Evolutionary conservation across 1,284 basidiomycete species (phyloP).

Genomic region (Phellinidium pouzarii): DNA sequence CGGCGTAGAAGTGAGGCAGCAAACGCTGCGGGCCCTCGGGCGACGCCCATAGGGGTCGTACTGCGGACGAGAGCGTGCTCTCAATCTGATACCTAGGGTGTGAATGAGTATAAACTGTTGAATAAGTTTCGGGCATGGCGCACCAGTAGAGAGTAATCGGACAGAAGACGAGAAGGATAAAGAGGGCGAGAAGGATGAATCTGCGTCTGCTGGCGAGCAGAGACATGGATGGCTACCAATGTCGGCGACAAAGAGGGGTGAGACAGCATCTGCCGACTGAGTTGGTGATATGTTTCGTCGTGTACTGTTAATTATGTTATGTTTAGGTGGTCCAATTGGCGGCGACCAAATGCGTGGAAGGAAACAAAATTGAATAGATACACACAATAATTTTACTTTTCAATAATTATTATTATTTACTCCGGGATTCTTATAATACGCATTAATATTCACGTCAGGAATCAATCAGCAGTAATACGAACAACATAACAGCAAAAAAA

Average conservation of each 20-base stretch:
- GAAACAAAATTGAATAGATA: too few relatives aligned
- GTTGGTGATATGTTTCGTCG: neutral
- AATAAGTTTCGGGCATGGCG: neutral
- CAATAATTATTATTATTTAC: too few relatives aligned
- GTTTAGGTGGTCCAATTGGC: too few relatives aligned
- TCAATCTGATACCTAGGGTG: conserved; percentile 33
- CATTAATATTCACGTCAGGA: too few relatives aligned
- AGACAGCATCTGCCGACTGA: too few relatives aligned
- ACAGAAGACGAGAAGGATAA: conserved; percentile 11
- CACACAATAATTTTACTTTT: too few relatives aligned
- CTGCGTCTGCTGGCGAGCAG: conserved; percentile 14
- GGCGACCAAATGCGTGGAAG: too few relatives aligned
- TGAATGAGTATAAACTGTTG: neutral
- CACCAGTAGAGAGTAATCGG: conserved; percentile 16
- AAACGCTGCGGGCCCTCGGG: conserved; percentile 21
- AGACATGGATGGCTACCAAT: conserved; percentile 3
- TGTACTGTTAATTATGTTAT: too few relatives aligned
- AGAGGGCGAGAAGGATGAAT: conserved; percentile 13
- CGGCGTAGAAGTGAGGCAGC: conserved; percentile 26
- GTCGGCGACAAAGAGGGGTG: too few relatives aligned
- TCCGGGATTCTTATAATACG: too few relatives aligned
- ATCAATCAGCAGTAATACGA: too few relatives aligned
- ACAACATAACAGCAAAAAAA: too few relatives aligned
- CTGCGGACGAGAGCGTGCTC: conserved; percentile 52
- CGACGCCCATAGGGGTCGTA: conserved; percentile 58